Evolutionary conservation across 352 stramenopile species (phyloP), one percentile per base, ranked within the genome.

Genomic region (Pythium aquatile): DNA sequence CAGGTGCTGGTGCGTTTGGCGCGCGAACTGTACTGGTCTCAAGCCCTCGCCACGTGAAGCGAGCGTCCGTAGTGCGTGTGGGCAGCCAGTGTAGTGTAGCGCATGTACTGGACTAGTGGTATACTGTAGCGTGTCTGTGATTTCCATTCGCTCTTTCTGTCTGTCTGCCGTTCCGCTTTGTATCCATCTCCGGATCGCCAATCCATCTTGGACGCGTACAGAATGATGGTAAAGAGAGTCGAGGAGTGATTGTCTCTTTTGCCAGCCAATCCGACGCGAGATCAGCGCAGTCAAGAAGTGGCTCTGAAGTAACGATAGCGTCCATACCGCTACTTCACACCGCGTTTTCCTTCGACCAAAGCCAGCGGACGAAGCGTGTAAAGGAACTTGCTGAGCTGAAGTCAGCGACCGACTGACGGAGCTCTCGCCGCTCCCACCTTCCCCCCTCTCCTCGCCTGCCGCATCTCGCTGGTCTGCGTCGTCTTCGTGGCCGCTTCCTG

Each of bases 301-400:
- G 28, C 17, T 20, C 46, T 68, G 62, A 68, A 68, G 62, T 68
- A 68, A 39, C 62, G 47, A 14, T 33, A 52, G 14, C 14, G 14
- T 37, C 62, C 14, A 28, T 59, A 47, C 0, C 52, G 58, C 26
- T 56, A 67, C 61, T 67, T 67, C 52, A 61, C 40, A 8, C 7
- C 13, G 37, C 5, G 40, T 52, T 62, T 53, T 47, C 32, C 33
- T 33, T 39, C 53, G 35, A 33, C 44, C 44, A 20, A 47, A 59
- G 35, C 16, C 13, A 59, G 53, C 26, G 33, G 55, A 64, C 20
- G 58, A 58, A 58, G 32, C 17, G 20, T 20, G 44, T 28, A 51
- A 51, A 51, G 44, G 44, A 51, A 51, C 44, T 6, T 6, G 44
- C 44, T 6, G 28, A 55, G 26, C 49, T 35, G 30, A 20, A 40